These are phyloP conservation scores for Neofusicoccum sp. DNA, from an alignment of 2,329 filamentous ascomycete genomes.

Conservation along the genomic window DNA sequence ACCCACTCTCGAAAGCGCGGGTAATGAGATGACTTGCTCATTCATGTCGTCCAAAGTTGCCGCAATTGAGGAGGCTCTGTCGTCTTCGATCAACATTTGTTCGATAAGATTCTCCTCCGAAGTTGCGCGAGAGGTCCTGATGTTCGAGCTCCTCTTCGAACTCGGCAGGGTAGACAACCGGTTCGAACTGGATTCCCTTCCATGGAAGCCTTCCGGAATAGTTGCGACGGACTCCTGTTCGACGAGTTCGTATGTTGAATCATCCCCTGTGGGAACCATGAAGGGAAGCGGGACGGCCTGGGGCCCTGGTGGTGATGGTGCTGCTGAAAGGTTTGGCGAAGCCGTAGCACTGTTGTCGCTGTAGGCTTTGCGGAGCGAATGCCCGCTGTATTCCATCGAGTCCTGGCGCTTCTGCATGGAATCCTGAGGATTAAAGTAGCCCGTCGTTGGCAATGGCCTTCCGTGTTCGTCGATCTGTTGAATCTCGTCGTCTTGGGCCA, in stretches of 20 bases:
- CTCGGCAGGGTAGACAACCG: not conserved
- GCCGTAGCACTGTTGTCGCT: not conserved
- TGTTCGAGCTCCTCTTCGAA: constrained; percentile 1
- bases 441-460: constrained; percentile 24
- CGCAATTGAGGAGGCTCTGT: constrained; percentile 48
- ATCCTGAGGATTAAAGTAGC: not conserved
- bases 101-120: constrained; percentile 5
- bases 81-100: constrained; percentile 41
- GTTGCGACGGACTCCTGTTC: constrained; percentile 13
- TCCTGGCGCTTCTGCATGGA: not conserved
- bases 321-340: not conserved
- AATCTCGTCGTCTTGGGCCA: constrained; percentile 35
- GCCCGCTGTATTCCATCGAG: not conserved
- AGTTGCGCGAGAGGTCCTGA: not conserved
- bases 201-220: not conserved
- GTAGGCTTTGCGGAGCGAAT: not conserved
- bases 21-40: constrained; percentile 43
- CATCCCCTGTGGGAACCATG: not conserved
- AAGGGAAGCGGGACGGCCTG: constrained; percentile 4
- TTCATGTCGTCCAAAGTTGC: constrained; percentile 61
- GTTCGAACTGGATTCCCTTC: constrained; percentile 1
- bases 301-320: not conserved
- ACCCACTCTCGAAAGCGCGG: constrained; percentile 25
- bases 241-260: not conserved
- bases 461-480: constrained; percentile 33